Conservation (phyloP, 805 yeast genomes). For the Yueomyces sp. region DNA sequence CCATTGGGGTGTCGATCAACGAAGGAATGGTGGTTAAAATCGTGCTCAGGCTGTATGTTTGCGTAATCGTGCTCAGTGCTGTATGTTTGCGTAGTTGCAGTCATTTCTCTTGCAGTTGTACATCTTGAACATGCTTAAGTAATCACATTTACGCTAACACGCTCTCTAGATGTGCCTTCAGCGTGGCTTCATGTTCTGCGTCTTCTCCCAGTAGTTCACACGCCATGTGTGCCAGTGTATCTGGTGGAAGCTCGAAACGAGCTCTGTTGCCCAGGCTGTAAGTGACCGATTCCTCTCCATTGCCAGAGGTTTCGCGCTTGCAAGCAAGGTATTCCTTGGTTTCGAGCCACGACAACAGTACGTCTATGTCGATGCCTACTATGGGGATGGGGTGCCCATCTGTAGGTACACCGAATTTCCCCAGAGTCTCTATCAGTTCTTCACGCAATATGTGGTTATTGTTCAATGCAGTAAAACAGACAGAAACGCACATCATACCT, state of each 20-base stretch:
- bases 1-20: no score
- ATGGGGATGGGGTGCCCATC: conserved; percentile 18
- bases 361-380: conserved; percentile 11
- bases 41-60: no score
- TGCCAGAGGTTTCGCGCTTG: conserved; percentile 15
- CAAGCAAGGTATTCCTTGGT: conserved; percentile 13
- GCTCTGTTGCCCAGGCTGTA: conserved; percentile 20
- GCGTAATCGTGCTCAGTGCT: no score
- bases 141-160: neutral
- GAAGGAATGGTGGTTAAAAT: no score
- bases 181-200: neutral
- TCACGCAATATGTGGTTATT: conserved; percentile 17
- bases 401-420: conserved; percentile 16
- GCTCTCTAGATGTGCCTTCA: neutral
- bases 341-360: conserved; percentile 11
- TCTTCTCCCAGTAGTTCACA: neutral
- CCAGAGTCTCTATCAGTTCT: conserved; percentile 10
- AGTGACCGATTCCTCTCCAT: conserved; percentile 9
- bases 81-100: no score
- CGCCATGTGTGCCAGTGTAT: conserved; percentile 1
- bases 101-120: no score
- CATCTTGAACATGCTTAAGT: no score
- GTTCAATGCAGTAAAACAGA: conserved; percentile 15
- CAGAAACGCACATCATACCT: conserved; percentile 12
- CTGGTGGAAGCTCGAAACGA: conserved; percentile 13